Evolutionary conservation across 2,329 filamentous ascomycete species (phyloP), one percentile per base, ranked within the genome.

Genomic region (Colletotrichum sp.): DNA sequence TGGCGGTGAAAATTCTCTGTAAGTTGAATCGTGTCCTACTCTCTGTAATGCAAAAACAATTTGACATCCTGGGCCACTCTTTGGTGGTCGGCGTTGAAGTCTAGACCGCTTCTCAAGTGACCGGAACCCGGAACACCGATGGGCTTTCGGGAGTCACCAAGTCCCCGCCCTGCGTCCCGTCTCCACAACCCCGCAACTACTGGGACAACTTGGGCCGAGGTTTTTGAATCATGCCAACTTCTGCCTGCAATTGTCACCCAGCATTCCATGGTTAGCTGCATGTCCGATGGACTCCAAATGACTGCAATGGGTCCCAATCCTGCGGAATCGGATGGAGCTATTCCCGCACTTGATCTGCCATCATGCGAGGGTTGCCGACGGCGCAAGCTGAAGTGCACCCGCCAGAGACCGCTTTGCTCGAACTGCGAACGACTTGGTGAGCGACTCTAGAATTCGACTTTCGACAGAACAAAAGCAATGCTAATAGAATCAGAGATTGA

Each of bases 371-470:
- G 55, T 18, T 59, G 55, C 55, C 55, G 24, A 59, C 15, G 13
- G 55, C 24, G 55, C 8, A 28, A 59, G 24, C 4, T 59, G 13
- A 59, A 28, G 24, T 28, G 55, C 24, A 59, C 24, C 21, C 13
- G 55, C 5, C 13, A 59, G 2, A 28, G 24, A 1, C 55, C 24
- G 21, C 55, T 59, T 2, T 59, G 24, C 24, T 59, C 24, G 8
- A 59, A 59, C 9, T 59, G 55, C 1, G 13, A 18, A 28, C 55
- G 24, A 0, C n/a, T 59, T 24, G 8, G 55, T 28, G 2, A 59
- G 21, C 2, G 0, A 8, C 6, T 7, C n/a, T 49, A 10, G 1
- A 13, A 4, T 49, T 7, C 5, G 0, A 21, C 18, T 0, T 21
- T 49, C 10, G 10, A 49, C n/a, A 4, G 18, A 49, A 21, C 3